Evolutionary conservation across 2,329 filamentous ascomycete genomes (phyloP), one percentile per base, ranked within the genome.

Genomic region (Xylaria sp.): DNA sequence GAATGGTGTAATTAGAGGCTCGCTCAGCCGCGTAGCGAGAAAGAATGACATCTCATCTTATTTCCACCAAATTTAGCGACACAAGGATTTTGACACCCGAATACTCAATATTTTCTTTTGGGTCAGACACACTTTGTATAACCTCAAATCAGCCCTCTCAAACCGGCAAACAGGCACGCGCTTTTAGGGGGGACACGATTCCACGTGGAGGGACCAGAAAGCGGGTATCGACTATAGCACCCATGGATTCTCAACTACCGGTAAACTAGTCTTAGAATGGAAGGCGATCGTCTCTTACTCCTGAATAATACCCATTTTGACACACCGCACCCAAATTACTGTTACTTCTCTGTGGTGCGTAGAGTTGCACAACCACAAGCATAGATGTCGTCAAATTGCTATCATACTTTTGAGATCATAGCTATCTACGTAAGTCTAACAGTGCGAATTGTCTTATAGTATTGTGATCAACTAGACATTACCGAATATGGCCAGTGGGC

Each of bases 401-500:
- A 29, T 31, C 13, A n/a, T 8, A 21, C 4, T 2, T 7, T 10
- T 55, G 51, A 51, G 19, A 55, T 55, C 37, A 55, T 51, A 13
- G 17, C 15, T 4, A 27, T 17, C 41, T 37, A 19, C 3, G n/a
- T n/a, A 47, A n/a, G 11, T 15, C 10, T 27, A 19, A 17, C 21
- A 40, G 6, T 38, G 48, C 4, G 43, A 54, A 19, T 44, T 13
- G 4, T 13, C 19, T 9, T 13, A 17, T 15, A 17, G 37, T 29
- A 59, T 60, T 60, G n/a, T 38, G 51, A 60, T 60, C 58, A 51
- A 10, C 58, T 41, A 13, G 9, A 25, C 11, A 29, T 25, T 51
- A 8, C 58, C 29, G 13, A 11, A 55, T 55, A 19, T 11, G 46
- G 44, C 9, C 11, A 48, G 47, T 49, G 17, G 48, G 9, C 27